Evolutionary conservation across 345 rosid species (phyloP).

Genomic region (Gossypium stocksii): DNA sequence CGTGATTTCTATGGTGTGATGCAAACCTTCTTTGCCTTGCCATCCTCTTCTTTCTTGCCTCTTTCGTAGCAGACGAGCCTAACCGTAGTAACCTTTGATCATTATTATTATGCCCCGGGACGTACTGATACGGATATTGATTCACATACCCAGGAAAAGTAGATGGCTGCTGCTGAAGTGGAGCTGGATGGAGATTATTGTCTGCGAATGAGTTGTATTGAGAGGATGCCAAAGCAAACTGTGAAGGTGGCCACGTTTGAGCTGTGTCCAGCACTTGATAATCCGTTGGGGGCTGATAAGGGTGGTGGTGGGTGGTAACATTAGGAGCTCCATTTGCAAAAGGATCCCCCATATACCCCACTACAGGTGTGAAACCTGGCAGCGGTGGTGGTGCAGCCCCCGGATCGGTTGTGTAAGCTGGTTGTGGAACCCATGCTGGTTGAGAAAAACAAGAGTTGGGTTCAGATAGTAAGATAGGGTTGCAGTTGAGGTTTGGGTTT

Average conservation of each 20-base stretch:
- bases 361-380: slow-evolving; percentile 32
- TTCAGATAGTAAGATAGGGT: slow-evolving; percentile 27
- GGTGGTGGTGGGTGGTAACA: slow-evolving; percentile 18
- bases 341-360: slow-evolving; percentile 40
- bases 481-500: slow-evolving; percentile 31
- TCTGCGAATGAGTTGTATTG: slow-evolving; percentile 31
- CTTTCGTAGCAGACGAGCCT: slow-evolving; percentile 84
- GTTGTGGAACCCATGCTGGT: slow-evolving; percentile 42
- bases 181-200: slow-evolving; percentile 24
- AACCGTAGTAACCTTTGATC: slow-evolving; percentile 43
- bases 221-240: slow-evolving; percentile 36
- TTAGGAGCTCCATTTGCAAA: slow-evolving; percentile 33
- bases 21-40: slow-evolving; percentile 81
- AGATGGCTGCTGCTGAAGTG: slow-evolving; percentile 21
- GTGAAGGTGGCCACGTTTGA: slow-evolving; percentile 46
- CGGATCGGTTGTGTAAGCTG: slow-evolving; percentile 34
- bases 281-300: slow-evolving; percentile 29
- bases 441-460: slow-evolving; percentile 42
- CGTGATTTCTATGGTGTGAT: slow-evolving; percentile 42
- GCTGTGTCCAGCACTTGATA: slow-evolving; percentile 43
- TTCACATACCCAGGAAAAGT: slow-evolving; percentile 51
- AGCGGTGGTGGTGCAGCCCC: neutral
- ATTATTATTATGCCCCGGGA: slow-evolving; percentile 34
- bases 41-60: slow-evolving; percentile 98
- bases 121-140: slow-evolving; percentile 49